These are phyloP conservation scores for Salisapilia sapeloensis DNA, from an alignment of 352 stramenopile genomes.

Conservation along the genomic window DNA sequence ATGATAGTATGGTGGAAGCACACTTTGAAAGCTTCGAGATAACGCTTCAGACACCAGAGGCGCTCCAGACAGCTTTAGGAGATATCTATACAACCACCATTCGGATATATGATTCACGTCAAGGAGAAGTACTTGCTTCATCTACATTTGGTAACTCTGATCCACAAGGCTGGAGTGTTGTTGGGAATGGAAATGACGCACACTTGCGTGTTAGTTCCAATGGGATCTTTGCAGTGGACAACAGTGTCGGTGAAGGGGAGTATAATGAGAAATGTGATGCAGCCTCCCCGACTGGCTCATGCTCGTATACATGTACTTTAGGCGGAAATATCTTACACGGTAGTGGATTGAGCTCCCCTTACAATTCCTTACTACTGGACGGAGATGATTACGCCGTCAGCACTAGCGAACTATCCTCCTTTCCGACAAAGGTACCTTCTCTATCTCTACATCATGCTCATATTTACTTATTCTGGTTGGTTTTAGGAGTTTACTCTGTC, in stretches of 20 bases:
- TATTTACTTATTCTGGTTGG: background rate
- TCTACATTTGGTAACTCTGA: conserved; percentile 14
- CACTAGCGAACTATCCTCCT: conserved; percentile 9
- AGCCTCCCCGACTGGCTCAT: conserved; percentile 26
- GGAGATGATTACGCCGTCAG: conserved; percentile 23
- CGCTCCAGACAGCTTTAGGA: conserved; percentile 11
- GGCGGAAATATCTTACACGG: conserved; percentile 12
- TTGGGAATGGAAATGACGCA: conserved; percentile 21
- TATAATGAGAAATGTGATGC: conserved; percentile 53
- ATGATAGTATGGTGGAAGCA: conserved; percentile 17
- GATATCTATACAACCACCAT: conserved; percentile 11
- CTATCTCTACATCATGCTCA: background rate
- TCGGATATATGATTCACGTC: conserved; percentile 47
- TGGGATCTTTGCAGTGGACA: conserved; percentile 36
- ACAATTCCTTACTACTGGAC: conserved; percentile 19
- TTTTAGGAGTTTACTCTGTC: conserved; percentile 32
- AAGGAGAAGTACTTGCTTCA: conserved; percentile 9
- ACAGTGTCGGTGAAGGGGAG: conserved; percentile 31
- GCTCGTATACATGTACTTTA: conserved; percentile 27
- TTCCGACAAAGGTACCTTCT: conserved; percentile 18
- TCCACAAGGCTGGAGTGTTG: conserved; percentile 22
- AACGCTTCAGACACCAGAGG: conserved; percentile 10
- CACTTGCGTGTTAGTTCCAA: conserved; percentile 26
- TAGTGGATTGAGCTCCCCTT: conserved; percentile 2
- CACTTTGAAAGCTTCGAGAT: conserved; percentile 41